Conservation (phyloP, 23 red algal genomes). For the Gracilaria domingensis region DNA sequence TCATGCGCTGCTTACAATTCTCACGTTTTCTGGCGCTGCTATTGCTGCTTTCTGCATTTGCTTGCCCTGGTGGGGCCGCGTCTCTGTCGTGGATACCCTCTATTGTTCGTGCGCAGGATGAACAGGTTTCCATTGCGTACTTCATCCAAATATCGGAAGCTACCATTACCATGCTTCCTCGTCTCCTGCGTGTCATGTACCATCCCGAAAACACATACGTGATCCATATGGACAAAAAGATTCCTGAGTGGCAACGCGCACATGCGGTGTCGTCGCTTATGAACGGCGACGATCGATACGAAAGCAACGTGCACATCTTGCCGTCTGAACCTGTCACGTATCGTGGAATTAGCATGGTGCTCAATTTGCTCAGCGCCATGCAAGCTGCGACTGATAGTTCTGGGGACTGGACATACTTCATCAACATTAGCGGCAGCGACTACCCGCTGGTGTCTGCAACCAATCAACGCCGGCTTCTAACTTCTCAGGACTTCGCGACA, state of each 20-base stretch:
- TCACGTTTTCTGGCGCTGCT: neutral
- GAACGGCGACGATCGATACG: slow-evolving; percentile 26
- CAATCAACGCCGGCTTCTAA: slow-evolving; percentile 53
- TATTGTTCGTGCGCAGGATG: neutral
- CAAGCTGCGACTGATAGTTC: slow-evolving; percentile 35
- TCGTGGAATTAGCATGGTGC: slow-evolving; percentile 82
- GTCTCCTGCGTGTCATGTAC: slow-evolving; percentile 59
- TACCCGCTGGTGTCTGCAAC: slow-evolving; percentile 77
- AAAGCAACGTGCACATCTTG: slow-evolving; percentile 77
- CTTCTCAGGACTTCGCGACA: slow-evolving; percentile 23
- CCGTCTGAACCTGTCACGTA: slow-evolving; percentile 82
- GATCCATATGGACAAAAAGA: slow-evolving; percentile 90
- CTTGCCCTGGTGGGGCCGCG: neutral
- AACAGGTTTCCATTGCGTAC: slow-evolving; percentile 64
- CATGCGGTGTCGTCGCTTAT: slow-evolving; percentile 50
- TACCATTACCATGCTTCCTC: slow-evolving; percentile 61
- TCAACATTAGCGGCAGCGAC: slow-evolving; percentile 86
- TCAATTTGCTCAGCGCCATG: slow-evolving; percentile 83
- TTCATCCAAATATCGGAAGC: slow-evolving; percentile 76
- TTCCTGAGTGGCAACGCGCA: slow-evolving; percentile 69
- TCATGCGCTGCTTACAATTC: neutral
- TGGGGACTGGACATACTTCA: slow-evolving; percentile 77
- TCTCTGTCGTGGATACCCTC: neutral
- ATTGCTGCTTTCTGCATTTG: neutral
- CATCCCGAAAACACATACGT: slow-evolving; percentile 81